phyloP scores from a whole-genome alignment of 352 stramenopile species.

The Phytophthora sansomeana region DNA sequence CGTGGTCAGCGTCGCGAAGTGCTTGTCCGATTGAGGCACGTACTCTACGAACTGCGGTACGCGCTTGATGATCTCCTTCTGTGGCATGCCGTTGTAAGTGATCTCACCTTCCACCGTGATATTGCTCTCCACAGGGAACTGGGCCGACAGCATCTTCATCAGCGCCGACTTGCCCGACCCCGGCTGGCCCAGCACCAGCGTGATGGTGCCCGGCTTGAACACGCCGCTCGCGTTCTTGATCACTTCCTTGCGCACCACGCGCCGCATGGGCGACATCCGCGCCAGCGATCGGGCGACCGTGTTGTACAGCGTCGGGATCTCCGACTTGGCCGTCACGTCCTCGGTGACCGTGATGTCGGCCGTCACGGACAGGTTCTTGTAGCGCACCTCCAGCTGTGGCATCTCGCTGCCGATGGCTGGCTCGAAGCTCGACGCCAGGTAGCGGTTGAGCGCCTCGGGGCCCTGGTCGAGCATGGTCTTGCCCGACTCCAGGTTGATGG shows the following conservation, averaged over 20 bases:
- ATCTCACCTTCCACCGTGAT: slow-evolving; percentile 32
- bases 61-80: slow-evolving; percentile 23
- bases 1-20: slow-evolving; percentile 41
- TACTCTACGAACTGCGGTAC: slow-evolving; percentile 40
- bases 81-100: slow-evolving; percentile 17
- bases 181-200: neutral
- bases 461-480: slow-evolving; percentile 27
- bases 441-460: slow-evolving; percentile 35
- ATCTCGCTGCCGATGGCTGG: slow-evolving; percentile 42
- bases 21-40: slow-evolving; percentile 33
- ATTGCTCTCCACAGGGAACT: slow-evolving; percentile 27
- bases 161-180: slow-evolving; percentile 11
- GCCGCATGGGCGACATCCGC: slow-evolving; percentile 22
- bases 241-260: slow-evolving; percentile 34
- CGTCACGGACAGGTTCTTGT: slow-evolving; percentile 49
- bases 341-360: slow-evolving; percentile 39
- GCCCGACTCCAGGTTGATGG: slow-evolving; percentile 26
- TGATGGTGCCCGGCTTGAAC: slow-evolving; percentile 22
- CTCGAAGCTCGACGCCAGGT: slow-evolving; percentile 41
- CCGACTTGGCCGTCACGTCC: slow-evolving; percentile 24
- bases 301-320: slow-evolving; percentile 49
- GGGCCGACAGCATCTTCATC: slow-evolving; percentile 37
- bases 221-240: slow-evolving; percentile 39
- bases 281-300: slow-evolving; percentile 29
- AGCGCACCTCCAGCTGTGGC: slow-evolving; percentile 60